A percentile compares a stretch with the other conserved stretches of the same genome.
Conservation (phyloP, 2,329 filamentous ascomycete genomes). For the Xylariales sp. region DNA sequence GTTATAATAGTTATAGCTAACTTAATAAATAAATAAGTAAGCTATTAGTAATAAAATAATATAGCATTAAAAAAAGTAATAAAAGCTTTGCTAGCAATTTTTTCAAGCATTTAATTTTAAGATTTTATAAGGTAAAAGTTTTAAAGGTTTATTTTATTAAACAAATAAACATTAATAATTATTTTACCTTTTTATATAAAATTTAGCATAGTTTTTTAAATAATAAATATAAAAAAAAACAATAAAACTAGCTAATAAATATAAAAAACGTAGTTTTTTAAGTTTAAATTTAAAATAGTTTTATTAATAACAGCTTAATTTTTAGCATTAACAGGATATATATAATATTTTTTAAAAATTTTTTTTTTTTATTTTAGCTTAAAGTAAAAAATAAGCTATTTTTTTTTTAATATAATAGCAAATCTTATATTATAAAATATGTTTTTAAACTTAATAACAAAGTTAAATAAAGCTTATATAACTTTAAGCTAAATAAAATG, state of each 20-base stretch:
- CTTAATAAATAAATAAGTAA: constrained; percentile 2
- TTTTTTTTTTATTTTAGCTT: constrained; percentile 12
- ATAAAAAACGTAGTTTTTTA: background rate
- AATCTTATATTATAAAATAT: constrained; percentile 16
- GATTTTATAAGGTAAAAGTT: constrained; percentile 17
- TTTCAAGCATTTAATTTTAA: constrained; percentile 5
- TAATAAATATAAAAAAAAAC: constrained; percentile 14
- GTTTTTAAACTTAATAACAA: constrained; percentile 17
- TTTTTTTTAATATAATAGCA: constrained; percentile 16
- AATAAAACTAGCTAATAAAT: background rate
- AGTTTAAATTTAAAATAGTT: background rate
- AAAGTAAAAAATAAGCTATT: constrained; percentile 13
- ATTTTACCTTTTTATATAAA: constrained; percentile 2
- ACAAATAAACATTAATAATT: background rate
- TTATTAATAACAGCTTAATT: constrained; percentile 8
- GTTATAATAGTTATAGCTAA: constrained; percentile 14
- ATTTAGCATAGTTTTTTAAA: background rate
- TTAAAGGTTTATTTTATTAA: constrained; percentile 19
- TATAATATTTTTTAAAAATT: constrained; percentile 7
- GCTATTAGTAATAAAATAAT: constrained; percentile 20
- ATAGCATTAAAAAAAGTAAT: constrained; percentile 13
- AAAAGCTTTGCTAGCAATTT: background rate
- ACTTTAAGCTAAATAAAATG: background rate
- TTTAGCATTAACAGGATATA: constrained; percentile 16
- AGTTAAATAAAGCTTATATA: constrained; percentile 16